Evolutionary conservation across 805 yeast species (phyloP).

Genomic region (Ogataea degrootiae): DNA sequence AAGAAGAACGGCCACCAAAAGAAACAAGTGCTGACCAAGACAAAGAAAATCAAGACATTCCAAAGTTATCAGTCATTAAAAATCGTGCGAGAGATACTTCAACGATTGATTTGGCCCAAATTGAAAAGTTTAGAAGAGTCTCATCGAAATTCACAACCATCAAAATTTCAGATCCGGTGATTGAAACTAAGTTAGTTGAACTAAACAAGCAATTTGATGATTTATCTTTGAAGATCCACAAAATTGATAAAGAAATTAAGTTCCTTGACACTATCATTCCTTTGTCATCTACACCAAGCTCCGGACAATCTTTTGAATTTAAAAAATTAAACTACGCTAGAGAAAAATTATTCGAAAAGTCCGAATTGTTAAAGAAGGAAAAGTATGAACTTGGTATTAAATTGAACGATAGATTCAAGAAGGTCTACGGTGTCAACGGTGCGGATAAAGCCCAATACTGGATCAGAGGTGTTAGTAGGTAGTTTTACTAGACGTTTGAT

Average conservation of each 20-base stretch:
- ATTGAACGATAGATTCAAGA: conserved; percentile 23
- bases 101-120: conserved; percentile 12
- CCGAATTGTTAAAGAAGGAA: conserved; percentile 24
- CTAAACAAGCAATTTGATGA: conserved; percentile 14
- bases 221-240: conserved; percentile 19
- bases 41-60: conserved; percentile 3
- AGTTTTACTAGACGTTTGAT: background rate
- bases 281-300: conserved; percentile 9
- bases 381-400: conserved; percentile 28
- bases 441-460: conserved; percentile 46
- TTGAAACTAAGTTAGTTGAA: conserved; percentile 14
- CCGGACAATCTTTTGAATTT: conserved; percentile 19
- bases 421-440: conserved; percentile 26
- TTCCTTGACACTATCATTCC: conserved; percentile 28
- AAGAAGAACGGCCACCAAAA: no score
- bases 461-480: conserved; percentile 50
- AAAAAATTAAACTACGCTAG: conserved; percentile 27
- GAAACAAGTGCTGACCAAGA: background rate
- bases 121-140: conserved; percentile 17
- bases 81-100: conserved; percentile 13
- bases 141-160: conserved; percentile 25
- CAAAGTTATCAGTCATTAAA: conserved; percentile 14
- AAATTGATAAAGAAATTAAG: conserved; percentile 27
- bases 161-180: conserved; percentile 11
- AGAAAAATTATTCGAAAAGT: conserved; percentile 24